Base-by-base conservation (phyloP, 2,329 filamentous ascomycete species). In the Meredithiella fracta region DNA sequence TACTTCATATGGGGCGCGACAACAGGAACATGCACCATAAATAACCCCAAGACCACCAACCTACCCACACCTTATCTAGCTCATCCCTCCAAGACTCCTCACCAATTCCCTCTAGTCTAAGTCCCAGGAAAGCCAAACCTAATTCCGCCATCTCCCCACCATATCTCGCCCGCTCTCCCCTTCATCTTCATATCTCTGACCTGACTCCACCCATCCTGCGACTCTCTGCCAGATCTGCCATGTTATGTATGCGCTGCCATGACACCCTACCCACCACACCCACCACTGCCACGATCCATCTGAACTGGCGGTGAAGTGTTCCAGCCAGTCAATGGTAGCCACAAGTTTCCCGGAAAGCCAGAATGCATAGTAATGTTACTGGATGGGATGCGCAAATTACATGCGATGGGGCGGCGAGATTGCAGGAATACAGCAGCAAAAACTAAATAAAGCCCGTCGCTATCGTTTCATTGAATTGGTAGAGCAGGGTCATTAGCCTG, bases 251-350 rank as follows among this genome's bases (percentile, higher is more conserved):
- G 3, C 22, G 20, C n/a, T 49, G 22, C 22, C 44, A 49, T 49
- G 44, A 14, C 44, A 49, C 44, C 44, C 44, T 49, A 26, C 44
- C 44, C 44, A 49, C 42, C 23, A 34, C 29, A 49, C 20, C n/a
- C n/a, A n/a, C n/a, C n/a, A n/a, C n/a, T n/a, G n/a, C n/a, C 22
- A 15, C 9, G 40, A 55, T 55, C 53, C 53, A 40, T 55, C 42
- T 29, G 47, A 49, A 55, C 53, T 55, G 53, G 53, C 53, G 53
- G 53, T 55, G 53, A 55, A 49, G 22, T 11, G 22, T 23, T 49
- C 11, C 22, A 49, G 44, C 22, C 11, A 49, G 44, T 49, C 23
- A 49, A 9, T 44, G n/a, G 17, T n/a, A 22, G 40, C 40, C 40
- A 44, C 15, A 44, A 22, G 15, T 17, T 8, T 9, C 40, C 40